Evolutionary conservation across 768 basidiomycete genomes (phyloP), one percentile per base, ranked within the genome.

Genomic region (Plicaturopsis crispa): DNA sequence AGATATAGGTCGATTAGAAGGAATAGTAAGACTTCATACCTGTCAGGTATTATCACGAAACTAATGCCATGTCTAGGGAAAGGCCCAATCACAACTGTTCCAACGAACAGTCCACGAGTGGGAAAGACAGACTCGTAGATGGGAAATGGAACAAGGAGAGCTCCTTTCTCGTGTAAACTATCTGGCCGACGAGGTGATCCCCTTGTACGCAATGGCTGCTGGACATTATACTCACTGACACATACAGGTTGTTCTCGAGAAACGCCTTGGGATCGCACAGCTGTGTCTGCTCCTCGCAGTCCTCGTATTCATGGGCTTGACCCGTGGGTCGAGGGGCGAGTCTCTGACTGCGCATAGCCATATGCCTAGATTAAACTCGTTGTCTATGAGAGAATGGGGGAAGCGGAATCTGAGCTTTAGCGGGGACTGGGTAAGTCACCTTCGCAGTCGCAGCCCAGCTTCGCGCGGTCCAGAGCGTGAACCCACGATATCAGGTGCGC

Each of bases 111-210:
- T 84, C 3, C 56, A 65, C 3, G 83, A 89, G 23, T 79, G 83
- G 66, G 83, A 87, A 48, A 67, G 63, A 47, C 83, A 87, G 48
- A 54, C 8, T 8, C 8, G 18, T 10, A 67, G 78, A 23, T 54
- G 90, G 39, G 84, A 91, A 46, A 57, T 70, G 18, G 88, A 94
- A 41, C 75, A 87, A 36, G 62, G 65, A 1, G 78, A 80, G 35
- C 63, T 97, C 4, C 54, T 80, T n/a, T 62, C 73, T 0, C 74
- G 79, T 22, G 70, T 97, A 6, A 78, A 85, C 36, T 67, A 78
- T 46, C 73, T 98, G 7, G 70, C 83, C 0, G 80, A 85, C 35
- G 92, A 97, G 75, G 90, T 92, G n/a, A n/a, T n/a, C n/a, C n/a
- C n/a, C n/a, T n/a, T n/a, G n/a, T n/a, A n/a, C n/a, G n/a, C n/a